Conservation (phyloP, 768 basidiomycete genomes). For the Suillus clintonianus region DNA sequence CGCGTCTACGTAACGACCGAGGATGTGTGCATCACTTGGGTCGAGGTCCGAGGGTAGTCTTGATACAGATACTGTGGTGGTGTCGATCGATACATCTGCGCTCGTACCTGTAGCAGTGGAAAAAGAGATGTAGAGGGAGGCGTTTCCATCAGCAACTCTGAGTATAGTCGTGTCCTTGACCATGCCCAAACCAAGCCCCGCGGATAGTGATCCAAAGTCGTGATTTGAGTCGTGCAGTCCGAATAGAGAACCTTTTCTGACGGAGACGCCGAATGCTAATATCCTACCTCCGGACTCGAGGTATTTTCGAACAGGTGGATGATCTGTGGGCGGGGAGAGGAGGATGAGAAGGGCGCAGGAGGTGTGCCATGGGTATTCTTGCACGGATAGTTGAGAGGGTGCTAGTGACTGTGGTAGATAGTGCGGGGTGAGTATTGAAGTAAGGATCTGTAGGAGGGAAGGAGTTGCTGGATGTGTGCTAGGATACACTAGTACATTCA, state of each 20-base stretch:
- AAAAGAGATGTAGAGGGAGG: slow-evolving; percentile 28
- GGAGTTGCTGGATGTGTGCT: slow-evolving; percentile 58
- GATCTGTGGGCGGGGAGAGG: slow-evolving; percentile 53
- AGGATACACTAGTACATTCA: slow-evolving; percentile 78
- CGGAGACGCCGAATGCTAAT: slow-evolving; percentile 64
- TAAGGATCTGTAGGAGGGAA: slow-evolving; percentile 51
- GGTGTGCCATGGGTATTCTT: slow-evolving; percentile 72
- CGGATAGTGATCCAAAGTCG: slow-evolving; percentile 40
- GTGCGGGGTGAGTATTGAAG: slow-evolving; percentile 61
- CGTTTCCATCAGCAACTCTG: slow-evolving; percentile 25
- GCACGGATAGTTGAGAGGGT: slow-evolving; percentile 53
- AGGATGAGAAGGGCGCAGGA: slow-evolving; percentile 81
- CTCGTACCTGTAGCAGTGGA: slow-evolving; percentile 15
- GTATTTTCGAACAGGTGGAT: slow-evolving; percentile 55
- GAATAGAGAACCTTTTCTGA: slow-evolving; percentile 47
- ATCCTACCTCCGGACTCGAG: slow-evolving; percentile 71
- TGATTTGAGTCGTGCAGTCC: slow-evolving; percentile 32
- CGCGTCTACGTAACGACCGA: slow-evolving; percentile 13
- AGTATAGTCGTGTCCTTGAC: slow-evolving; percentile 25
- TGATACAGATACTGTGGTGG: slow-evolving; percentile 1
- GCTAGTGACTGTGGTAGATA: slow-evolving; percentile 79
- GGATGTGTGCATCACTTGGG: slow-evolving; percentile 7
- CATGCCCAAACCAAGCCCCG: slow-evolving; percentile 32
- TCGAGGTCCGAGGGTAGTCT: slow-evolving; percentile 21
- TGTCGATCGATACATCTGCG: slow-evolving; percentile 11